Percentiles rank a stretch among this genome's conserved stretches.
Evolutionary conservation across 2,329 filamentous ascomycete species (phyloP).

Genomic region (Ophiostoma sp.): DNA sequence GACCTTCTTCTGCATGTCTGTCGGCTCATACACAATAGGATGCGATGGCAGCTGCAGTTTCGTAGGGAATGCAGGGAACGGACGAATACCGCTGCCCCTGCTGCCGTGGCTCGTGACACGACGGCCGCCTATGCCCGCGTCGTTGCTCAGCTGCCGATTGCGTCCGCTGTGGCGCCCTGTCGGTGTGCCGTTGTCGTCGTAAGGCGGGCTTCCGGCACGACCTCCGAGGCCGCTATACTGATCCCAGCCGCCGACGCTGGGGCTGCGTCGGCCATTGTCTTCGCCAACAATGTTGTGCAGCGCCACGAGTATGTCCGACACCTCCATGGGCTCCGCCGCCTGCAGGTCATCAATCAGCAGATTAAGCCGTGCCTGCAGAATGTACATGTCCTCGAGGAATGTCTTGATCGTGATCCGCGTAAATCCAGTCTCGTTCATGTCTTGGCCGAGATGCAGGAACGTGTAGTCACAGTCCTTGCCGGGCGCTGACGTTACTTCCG

Average conservation of each 20-base stretch:
- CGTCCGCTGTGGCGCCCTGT: constrained; percentile 31
- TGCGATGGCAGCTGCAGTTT: constrained; percentile 79
- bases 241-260: constrained; percentile 86
- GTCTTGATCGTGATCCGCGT: constrained; percentile 82
- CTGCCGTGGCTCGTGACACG: constrained; percentile 12
- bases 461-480: constrained; percentile 91
- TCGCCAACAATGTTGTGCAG: constrained; percentile 70
- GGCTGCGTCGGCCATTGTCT: constrained; percentile 56
- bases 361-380: constrained; percentile 79
- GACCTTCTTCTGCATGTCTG: constrained; percentile 69
- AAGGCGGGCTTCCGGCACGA: constrained; percentile 8
- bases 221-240: constrained; percentile 52
- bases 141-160: not conserved
- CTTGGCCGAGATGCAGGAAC: constrained; percentile 68
- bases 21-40: constrained; percentile 76
- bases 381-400: constrained; percentile 78
- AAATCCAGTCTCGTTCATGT: constrained; percentile 57
- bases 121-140: not conserved
- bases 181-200: constrained; percentile 51
- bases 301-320: constrained; percentile 64
- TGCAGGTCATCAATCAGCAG: constrained; percentile 76
- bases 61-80: constrained; percentile 37
- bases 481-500: constrained; percentile 82
- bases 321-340: constrained; percentile 60
- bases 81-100: constrained; percentile 30